A percentile compares a stretch with the other conserved stretches of the same genome.
Conservation (phyloP, 345 rosid genomes). For the Linum lewisii region DNA sequence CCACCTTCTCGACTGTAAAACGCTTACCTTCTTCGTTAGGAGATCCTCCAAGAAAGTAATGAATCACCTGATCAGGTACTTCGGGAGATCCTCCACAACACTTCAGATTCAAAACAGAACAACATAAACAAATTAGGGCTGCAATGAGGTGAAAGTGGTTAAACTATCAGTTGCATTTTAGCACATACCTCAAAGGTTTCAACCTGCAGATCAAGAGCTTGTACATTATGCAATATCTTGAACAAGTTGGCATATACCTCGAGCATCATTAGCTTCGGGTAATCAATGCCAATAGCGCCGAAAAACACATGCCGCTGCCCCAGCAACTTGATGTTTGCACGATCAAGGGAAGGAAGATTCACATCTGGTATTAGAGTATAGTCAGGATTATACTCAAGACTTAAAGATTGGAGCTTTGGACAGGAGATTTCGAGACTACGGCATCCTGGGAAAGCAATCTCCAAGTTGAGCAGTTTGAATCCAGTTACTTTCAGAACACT, state of each 20-base stretch:
- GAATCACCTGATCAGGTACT: background rate
- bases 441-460: background rate
- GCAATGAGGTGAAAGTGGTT: background rate
- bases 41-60: background rate
- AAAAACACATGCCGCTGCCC: background rate
- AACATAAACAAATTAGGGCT: too few relatives aligned
- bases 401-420: background rate
- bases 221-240: background rate
- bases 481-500: background rate
- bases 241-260: background rate
- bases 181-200: background rate
- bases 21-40: background rate
- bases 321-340: background rate
- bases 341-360: background rate
- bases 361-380: background rate
- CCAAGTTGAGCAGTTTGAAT: background rate
- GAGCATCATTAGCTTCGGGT: background rate
- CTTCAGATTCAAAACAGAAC: background rate
- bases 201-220: background rate
- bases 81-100: background rate
- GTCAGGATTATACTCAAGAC: background rate
- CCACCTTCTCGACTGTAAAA: background rate
- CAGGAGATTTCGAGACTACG: background rate
- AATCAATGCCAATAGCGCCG: too few relatives aligned
- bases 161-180: too few relatives aligned